phyloP scores from a whole-genome alignment of 345 rosid species.

The Durio zibethinus region DNA sequence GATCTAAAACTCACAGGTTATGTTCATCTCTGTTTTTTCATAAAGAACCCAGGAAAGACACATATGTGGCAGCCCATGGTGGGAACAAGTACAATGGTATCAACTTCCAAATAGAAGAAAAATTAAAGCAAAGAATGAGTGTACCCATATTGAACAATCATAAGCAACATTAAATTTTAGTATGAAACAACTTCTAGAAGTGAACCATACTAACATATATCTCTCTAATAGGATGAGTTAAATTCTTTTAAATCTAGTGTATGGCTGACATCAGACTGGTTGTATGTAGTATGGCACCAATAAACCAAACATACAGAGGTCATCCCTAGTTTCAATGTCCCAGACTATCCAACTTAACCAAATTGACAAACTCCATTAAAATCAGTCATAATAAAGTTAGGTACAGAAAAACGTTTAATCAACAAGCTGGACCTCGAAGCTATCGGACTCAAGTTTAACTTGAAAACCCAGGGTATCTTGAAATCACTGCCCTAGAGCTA shows the following conservation, averaged over 20 bases:
- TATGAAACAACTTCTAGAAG: background rate
- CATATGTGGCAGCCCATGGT: background rate
- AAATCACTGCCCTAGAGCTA: background rate
- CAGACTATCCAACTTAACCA: background rate
- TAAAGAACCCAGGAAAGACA: background rate
- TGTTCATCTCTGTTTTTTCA: background rate
- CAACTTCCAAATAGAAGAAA: too few species aligned
- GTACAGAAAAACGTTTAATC: background rate
- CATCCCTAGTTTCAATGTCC: background rate
- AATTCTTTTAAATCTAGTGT: background rate
- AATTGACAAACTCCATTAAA: background rate
- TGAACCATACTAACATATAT: background rate
- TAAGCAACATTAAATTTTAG: background rate
- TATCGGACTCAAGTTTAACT: background rate
- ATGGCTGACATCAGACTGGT: background rate
- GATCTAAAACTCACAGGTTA: background rate
- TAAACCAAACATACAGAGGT: slow-evolving; percentile 3
- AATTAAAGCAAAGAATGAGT: background rate
- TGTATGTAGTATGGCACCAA: background rate
- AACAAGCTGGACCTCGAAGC: background rate
- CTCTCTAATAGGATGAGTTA: background rate
- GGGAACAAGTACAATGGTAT: background rate
- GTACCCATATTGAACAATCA: background rate
- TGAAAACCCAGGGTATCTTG: background rate
- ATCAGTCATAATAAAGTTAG: background rate